Evolutionary conservation across 192 early-diverging fungal genomes (phyloP), one percentile per base, ranked within the genome.

Genomic region (Pilaira anomala): DNA sequence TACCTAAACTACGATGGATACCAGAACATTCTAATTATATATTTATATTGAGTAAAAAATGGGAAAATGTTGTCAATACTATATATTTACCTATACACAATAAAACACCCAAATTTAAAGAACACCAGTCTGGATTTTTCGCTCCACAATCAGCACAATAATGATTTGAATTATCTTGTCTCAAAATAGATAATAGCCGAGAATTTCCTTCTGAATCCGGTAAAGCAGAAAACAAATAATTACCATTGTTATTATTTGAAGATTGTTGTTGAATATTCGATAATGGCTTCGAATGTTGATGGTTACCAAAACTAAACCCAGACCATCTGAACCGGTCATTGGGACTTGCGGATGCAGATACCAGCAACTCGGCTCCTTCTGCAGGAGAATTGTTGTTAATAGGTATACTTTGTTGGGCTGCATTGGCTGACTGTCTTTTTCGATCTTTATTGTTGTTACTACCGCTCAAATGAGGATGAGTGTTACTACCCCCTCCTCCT

Each of bases 141-240:
- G 76, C 73, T 18, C 80, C 82, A 76, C 88, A 90, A 58, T 90
- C 88, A 2, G 85, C 88, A 72, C 88, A 90, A 51, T 66, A 66
- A n/a, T 52, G 51, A 71, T 87, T 87, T 14, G 78, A 60, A 3
- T 59, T 33, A 19, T 86, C 75, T 7, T 67, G 59, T 54, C 60
- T 57, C 11, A 65, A 25, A 12, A 41, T 57, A 0, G 51, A 30
- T 5, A 66, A 26, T 18, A 72, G 21, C 18, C 49, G 56, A 25
- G 58, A 49, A n/a, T 60, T 66, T 7, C 36, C 40, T 21, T 14
- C 21, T 26, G 52, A 21, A 56, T 68, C 51, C 18, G 49, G 46
- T 12, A 41, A 22, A 40, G 59, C 48, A 18, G 51, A 46, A 7
- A 46, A 55, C 28, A 51, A 41, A 22, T 42, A 53, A 25, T 65